Conservation (phyloP, 1,139 yeast species). For the Kazachstania sp. region DNA sequence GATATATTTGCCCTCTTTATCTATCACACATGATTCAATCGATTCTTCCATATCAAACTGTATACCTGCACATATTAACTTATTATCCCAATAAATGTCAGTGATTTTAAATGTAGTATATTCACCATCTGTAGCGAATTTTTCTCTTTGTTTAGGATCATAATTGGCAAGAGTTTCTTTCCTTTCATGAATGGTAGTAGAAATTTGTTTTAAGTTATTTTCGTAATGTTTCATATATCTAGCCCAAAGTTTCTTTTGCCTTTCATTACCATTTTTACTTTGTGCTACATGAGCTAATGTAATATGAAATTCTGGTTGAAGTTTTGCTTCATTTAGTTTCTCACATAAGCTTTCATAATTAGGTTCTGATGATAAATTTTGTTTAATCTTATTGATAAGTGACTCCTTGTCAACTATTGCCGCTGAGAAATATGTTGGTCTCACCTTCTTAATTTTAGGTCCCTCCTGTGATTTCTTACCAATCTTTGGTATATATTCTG, state of each 20-base stretch:
- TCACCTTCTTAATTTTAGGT: conserved; percentile 19
- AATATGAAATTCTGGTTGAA: conserved; percentile 62
- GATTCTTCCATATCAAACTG: conserved; percentile 25
- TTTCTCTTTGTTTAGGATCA: conserved; percentile 1
- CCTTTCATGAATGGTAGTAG: not conserved
- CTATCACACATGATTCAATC: conserved; percentile 18
- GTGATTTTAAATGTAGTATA: conserved; percentile 37
- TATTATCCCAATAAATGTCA: conserved; percentile 43
- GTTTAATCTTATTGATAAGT: conserved; percentile 9
- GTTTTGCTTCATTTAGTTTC: conserved; percentile 4
- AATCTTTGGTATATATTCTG: conserved; percentile 31
- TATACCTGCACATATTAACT: conserved; percentile 52
- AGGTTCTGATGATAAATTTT: conserved; percentile 5
- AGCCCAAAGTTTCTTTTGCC: conserved; percentile 31
- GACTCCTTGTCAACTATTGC: not conserved
- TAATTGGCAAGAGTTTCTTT: conserved; percentile 1
- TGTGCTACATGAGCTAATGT: conserved; percentile 56
- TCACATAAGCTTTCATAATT: not conserved
- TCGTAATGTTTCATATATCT: conserved; percentile 20
- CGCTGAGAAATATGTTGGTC: conserved; percentile 35
- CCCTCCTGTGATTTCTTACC: conserved; percentile 11
- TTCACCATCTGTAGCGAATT: conserved; percentile 12
- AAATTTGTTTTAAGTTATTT: conserved; percentile 5
- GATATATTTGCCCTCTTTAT: conserved; percentile 20
- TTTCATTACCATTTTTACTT: conserved; percentile 24